Evolutionary conservation across 306 rosid species (phyloP).

Genomic region (Cercis canadensis): DNA sequence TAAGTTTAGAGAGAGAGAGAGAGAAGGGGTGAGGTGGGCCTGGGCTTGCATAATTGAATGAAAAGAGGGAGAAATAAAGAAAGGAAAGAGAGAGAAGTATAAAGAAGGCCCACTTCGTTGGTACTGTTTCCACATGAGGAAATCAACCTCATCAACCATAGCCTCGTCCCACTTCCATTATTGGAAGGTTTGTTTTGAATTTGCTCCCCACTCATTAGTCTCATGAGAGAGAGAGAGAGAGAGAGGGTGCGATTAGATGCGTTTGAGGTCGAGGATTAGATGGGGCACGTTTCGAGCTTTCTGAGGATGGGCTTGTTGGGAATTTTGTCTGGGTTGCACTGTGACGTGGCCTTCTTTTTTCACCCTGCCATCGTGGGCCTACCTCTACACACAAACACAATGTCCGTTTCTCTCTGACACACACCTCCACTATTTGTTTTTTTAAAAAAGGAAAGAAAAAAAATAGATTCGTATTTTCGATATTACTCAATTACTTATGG

Average conservation of each 20-base stretch:
- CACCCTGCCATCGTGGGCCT: not conserved
- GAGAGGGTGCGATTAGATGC: conserved; percentile 5
- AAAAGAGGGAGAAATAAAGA: not conserved
- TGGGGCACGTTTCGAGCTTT: conserved; percentile 12
- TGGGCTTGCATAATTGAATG: conserved; percentile 66
- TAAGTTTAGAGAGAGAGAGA: not conserved
- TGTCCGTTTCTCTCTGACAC: conserved; percentile 16
- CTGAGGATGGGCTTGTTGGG: conserved; percentile 34
- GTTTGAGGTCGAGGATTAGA: not conserved
- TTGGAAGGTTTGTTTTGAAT: conserved; percentile 53
- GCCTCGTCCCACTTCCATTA: conserved; percentile 86
- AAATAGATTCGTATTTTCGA: no score
- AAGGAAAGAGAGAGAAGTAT: conserved; percentile 16
- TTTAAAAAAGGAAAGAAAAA: no score
- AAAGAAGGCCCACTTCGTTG: conserved; percentile 52
- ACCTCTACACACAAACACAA: no score
- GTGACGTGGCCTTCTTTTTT: conserved; percentile 40
- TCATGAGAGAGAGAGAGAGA: not conserved
- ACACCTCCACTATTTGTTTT: not conserved
- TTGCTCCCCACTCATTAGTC: conserved; percentile 35
- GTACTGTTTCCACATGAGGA: conserved; percentile 64
- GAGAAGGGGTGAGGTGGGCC: conserved; percentile 58
- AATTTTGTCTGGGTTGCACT: conserved; percentile 37
- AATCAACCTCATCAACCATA: conserved; percentile 34
- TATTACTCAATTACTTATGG: no score